Percentiles rank a stretch among this genome's conserved stretches.
phyloP scores from a whole-genome alignment of 2,329 filamentous ascomycete genomes.

The Trichoderma atrobrunneum region DNA sequence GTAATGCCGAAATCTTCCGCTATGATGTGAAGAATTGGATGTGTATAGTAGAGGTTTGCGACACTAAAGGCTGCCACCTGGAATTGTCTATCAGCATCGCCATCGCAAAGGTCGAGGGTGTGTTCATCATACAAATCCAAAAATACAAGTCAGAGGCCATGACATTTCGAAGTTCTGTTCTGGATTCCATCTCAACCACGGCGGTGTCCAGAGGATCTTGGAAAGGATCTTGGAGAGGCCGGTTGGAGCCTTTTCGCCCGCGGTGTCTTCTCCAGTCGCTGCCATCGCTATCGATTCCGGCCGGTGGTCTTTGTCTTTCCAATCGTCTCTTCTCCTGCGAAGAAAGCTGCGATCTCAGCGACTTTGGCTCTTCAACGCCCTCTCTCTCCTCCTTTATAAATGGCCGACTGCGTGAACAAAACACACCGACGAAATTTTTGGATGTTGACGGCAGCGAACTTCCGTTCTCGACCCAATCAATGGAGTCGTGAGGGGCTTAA shows the following conservation, averaged over 20 bases:
- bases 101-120: background rate
- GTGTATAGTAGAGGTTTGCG: conserved; percentile 78
- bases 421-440: background rate
- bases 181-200: conserved; percentile 16
- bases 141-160: conserved; percentile 5
- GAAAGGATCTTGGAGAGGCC: background rate
- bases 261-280: background rate
- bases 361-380: background rate
- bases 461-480: background rate
- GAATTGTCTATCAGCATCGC: background rate
- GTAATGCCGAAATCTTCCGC: conserved; percentile 67
- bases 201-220: conserved; percentile 10
- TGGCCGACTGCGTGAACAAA: background rate
- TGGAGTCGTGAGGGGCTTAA: conserved; percentile 1
- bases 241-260: background rate
- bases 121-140: conserved; percentile 5
- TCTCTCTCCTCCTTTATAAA: background rate
- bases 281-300: background rate
- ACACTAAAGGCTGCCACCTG: conserved; percentile 60
- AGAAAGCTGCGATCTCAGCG: background rate
- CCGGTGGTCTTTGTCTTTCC: too few species aligned
- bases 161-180: conserved; percentile 8
- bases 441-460: background rate
- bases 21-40: conserved; percentile 74
- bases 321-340: background rate